phyloP scores from a whole-genome alignment of 23 red algal species.

The Gracilaria gracilis region DNA sequence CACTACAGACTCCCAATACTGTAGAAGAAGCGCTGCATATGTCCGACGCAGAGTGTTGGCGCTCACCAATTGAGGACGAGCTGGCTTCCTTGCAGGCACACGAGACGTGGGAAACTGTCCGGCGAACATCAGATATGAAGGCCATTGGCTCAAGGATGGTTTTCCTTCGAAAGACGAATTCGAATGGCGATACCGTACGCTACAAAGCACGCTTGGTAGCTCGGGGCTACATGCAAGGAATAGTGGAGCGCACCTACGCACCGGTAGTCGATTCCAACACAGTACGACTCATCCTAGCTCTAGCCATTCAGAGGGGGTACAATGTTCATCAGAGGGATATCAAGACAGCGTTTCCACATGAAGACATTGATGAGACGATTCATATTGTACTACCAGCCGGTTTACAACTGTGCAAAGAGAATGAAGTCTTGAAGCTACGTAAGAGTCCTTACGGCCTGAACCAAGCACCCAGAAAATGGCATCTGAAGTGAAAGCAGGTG shows the following conservation, averaged over 20 bases:
- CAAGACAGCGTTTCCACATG: conserved; percentile 64
- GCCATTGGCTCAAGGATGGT: conserved; percentile 18
- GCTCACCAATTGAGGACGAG: too few species aligned
- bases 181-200: conserved; percentile 4
- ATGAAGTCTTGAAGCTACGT: conserved; percentile 12
- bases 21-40: too few species aligned
- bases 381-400: not conserved
- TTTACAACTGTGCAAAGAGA: not conserved
- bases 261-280: conserved; percentile 49
- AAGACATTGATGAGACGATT: too few species aligned
- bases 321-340: conserved; percentile 56
- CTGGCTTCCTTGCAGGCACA: not conserved
- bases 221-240: conserved; percentile 33
- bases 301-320: conserved; percentile 37
- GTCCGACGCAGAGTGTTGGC: too few species aligned
- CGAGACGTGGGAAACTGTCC: conserved; percentile 3
- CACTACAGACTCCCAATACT: too few species aligned
- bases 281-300: too few species aligned
- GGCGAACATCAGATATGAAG: not conserved
- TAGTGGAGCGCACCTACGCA: conserved; percentile 26
- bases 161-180: conserved; percentile 43
- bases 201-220: conserved; percentile 53
- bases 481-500: conserved; percentile 41
- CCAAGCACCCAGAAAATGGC: conserved; percentile 32
- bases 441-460: conserved; percentile 36